Conservation (phyloP, 2,329 filamentous ascomycete genomes). For the Aurifilum marmelostoma region DNA sequence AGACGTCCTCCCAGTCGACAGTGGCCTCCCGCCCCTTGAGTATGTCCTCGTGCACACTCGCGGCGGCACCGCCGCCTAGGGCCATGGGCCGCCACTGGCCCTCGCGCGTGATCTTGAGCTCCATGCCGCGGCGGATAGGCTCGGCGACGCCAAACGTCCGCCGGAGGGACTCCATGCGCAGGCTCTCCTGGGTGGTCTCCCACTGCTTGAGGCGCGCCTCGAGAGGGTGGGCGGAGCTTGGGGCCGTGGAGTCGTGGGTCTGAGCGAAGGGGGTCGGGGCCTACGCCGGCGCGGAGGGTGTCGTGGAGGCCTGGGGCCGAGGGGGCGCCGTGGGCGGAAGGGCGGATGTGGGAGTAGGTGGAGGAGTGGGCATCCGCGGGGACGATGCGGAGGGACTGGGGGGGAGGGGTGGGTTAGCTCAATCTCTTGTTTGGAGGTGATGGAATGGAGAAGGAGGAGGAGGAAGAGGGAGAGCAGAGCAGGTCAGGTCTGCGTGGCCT, state of each 20-base stretch:
- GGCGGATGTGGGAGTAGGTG: conserved; percentile 63
- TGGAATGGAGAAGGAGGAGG: conserved; percentile 6
- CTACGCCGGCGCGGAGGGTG: conserved; percentile 83
- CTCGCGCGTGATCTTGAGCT: conserved; percentile 82
- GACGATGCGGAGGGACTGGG: conserved; percentile 85
- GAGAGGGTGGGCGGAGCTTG: conserved; percentile 82
- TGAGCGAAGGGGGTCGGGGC: conserved; percentile 59
- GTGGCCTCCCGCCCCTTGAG: conserved; percentile 76
- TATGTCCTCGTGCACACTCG: conserved; percentile 86
- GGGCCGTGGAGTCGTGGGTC: conserved; percentile 44
- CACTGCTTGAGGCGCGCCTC: conserved; percentile 87
- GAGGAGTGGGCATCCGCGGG: conserved; percentile 70
- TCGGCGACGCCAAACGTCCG: conserved; percentile 91
- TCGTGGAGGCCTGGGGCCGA: conserved; percentile 94
- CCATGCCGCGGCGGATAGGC: conserved; percentile 91
- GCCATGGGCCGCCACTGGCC: conserved; percentile 79
- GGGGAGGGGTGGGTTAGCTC: conserved; percentile 31
- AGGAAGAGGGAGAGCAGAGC: conserved; percentile 8
- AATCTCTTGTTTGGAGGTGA: too few species aligned
- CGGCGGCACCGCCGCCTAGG: conserved; percentile 61
- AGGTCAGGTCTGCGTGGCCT: not conserved
- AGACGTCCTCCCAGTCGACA: conserved; percentile 93
- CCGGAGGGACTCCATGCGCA: conserved; percentile 88
- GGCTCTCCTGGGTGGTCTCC: conserved; percentile 82
- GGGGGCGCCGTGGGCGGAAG: conserved; percentile 71